Percentiles rank a stretch among this genome's conserved stretches.
These are phyloP conservation scores for Lactifluus hygrophoroides DNA, from an alignment of 768 basidiomycete genomes.

Conservation along the genomic window DNA sequence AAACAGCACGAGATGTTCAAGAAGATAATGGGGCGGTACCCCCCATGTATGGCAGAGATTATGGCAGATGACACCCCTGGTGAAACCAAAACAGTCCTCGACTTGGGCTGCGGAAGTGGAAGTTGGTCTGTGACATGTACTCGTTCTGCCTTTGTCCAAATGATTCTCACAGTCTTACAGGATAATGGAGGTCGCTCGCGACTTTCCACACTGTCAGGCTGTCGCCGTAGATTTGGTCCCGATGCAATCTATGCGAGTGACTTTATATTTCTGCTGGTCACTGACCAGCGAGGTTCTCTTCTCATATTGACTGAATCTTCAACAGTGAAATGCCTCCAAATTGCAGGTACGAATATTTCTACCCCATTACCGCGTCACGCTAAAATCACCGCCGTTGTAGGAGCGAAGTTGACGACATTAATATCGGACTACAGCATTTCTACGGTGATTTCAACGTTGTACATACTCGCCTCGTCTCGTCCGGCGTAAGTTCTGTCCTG, in stretches of 20 bases:
- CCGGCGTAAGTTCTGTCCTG: constrained; percentile 46
- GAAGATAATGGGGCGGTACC: constrained; percentile 59
- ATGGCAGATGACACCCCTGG: constrained; percentile 52
- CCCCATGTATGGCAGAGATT: constrained; percentile 45
- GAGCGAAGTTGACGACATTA: constrained; percentile 80
- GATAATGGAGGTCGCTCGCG: constrained; percentile 66
- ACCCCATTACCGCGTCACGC: not conserved
- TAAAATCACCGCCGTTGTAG: constrained; percentile 30
- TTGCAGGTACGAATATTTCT: constrained; percentile 40
- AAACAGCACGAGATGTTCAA: constrained; percentile 60
- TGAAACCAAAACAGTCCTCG: constrained; percentile 54
- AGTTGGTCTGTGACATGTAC: constrained; percentile 44
- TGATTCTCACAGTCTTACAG: constrained; percentile 30
- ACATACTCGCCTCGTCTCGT: constrained; percentile 60
- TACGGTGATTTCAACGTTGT: constrained; percentile 72
- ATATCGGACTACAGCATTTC: constrained; percentile 76
- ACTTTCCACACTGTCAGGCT: constrained; percentile 58
- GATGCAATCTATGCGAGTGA: constrained; percentile 60
- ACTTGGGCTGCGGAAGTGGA: constrained; percentile 76
- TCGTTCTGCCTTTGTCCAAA: not conserved
- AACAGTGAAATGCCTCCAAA: constrained; percentile 59
- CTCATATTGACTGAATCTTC: constrained; percentile 18
- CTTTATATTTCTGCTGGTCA: constrained; percentile 3
- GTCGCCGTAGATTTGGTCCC: constrained; percentile 77
- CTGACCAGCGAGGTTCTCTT: constrained; percentile 11